Evolutionary conservation across 148 eudicot genomes (phyloP).

Genomic region (Hydrangea macrophylla): DNA sequence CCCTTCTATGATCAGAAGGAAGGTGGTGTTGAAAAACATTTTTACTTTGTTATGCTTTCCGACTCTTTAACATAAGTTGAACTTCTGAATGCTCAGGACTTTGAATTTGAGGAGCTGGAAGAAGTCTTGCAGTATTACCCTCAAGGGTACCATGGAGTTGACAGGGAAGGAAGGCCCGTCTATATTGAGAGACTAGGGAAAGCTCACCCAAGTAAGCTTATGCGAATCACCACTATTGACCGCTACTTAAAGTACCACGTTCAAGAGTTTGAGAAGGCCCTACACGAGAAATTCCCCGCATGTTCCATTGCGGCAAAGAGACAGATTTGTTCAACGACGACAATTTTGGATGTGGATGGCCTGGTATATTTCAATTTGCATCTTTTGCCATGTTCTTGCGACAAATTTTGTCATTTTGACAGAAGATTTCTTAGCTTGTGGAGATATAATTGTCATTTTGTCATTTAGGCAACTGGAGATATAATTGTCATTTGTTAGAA

Average conservation of each 20-base stretch:
- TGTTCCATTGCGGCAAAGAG: conserved; percentile 81
- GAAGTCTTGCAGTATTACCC: conserved; percentile 74
- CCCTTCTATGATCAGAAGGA: neutral
- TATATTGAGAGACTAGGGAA: conserved; percentile 79
- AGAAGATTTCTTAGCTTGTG: neutral
- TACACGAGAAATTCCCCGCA: conserved; percentile 76
- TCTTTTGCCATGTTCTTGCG: neutral
- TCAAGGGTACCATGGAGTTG: conserved; percentile 90
- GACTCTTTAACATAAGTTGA: neutral
- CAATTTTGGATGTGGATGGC: conserved; percentile 87
- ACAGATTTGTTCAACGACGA: conserved; percentile 60
- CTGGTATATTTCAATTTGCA: conserved; percentile 37
- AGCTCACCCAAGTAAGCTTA: conserved; percentile 71
- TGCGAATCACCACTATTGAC: conserved; percentile 63
- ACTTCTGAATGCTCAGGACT: conserved; percentile 40
- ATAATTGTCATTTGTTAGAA: too few relatives aligned
- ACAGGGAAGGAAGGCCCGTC: conserved; percentile 78
- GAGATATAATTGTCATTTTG: too few relatives aligned
- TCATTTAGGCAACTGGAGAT: too few relatives aligned
- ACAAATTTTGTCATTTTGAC: conserved; percentile 1
- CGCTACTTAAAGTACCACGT: conserved; percentile 75
- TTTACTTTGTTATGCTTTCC: neutral
- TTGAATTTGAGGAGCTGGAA: conserved; percentile 65
- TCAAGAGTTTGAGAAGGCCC: conserved; percentile 74
- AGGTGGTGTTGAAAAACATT: neutral